These are phyloP conservation scores for Bacidia rubella DNA, from an alignment of 495 filamentous ascomycete species.

Conservation along the genomic window DNA sequence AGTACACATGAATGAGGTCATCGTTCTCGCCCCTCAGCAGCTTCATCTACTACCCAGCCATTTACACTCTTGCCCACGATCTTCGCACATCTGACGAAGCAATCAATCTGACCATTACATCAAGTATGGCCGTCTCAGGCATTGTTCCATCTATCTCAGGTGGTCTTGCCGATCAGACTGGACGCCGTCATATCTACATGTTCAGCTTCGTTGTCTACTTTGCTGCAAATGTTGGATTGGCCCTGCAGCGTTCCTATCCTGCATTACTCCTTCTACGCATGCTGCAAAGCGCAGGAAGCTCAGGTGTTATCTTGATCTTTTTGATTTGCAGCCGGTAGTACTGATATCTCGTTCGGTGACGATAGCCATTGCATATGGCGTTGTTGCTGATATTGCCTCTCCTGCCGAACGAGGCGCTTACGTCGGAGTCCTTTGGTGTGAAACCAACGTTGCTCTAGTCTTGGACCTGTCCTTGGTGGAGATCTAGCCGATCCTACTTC, in stretches of 20 bases:
- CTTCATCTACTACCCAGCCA: constrained; percentile 69
- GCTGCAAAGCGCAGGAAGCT: constrained; percentile 48
- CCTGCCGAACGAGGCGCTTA: constrained; percentile 47
- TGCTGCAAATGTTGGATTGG: constrained; percentile 49
- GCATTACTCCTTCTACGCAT: constrained; percentile 48
- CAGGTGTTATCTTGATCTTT: constrained; percentile 11
- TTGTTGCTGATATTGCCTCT: constrained; percentile 47
- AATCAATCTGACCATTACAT: constrained; percentile 56
- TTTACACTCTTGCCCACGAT: constrained; percentile 41
- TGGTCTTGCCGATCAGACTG: constrained; percentile 44
- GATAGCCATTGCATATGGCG: constrained; percentile 44
- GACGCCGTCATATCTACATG: constrained; percentile 47
- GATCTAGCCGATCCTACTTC: constrained; percentile 47
- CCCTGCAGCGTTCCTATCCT: constrained; percentile 44
- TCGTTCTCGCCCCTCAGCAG: constrained; percentile 55
- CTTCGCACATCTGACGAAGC: constrained; percentile 43
- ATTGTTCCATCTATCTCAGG: constrained; percentile 46
- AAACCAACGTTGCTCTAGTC: constrained; percentile 25
- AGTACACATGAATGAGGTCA: too few relatives aligned
- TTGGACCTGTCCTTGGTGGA: constrained; percentile 55
- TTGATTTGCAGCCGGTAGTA: constrained; percentile 17
- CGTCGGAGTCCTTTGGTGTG: constrained; percentile 26
- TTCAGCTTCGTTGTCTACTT: constrained; percentile 45
- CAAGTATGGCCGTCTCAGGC: constrained; percentile 51
- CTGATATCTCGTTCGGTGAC: constrained; percentile 14